phyloP scores from a whole-genome alignment of 192 early-diverging fungal species.

The Spinellus fusiger region DNA sequence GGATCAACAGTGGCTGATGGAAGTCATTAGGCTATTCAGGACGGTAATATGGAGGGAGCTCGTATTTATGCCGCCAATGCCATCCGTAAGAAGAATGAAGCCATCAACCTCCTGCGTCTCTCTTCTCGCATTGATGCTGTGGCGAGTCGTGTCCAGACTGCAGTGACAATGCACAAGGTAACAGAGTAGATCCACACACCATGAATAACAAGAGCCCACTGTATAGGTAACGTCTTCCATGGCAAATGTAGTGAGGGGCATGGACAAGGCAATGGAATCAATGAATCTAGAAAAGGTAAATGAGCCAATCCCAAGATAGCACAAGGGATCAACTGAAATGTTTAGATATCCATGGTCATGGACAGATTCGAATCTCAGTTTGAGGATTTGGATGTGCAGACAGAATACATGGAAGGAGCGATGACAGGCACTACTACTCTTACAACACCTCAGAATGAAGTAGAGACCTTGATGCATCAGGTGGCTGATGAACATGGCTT shows the following conservation, averaged over 20 bases:
- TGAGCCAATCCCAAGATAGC: not conserved
- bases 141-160: conserved; percentile 86
- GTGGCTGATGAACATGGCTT: conserved; percentile 94
- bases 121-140: conserved; percentile 91
- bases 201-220: not conserved
- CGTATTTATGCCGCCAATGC: conserved; percentile 92
- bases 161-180: conserved; percentile 84
- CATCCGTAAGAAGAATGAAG: conserved; percentile 96
- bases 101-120: conserved; percentile 81
- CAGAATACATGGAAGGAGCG: conserved; percentile 88
- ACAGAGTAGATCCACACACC: too few species aligned
- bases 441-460: conserved; percentile 81
- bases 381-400: conserved; percentile 93
- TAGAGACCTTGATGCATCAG: conserved; percentile 87
- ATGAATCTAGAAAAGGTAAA: conserved; percentile 91
- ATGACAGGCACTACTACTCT: conserved; percentile 83
- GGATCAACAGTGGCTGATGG: not conserved
- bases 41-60: conserved; percentile 88
- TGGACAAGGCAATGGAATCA: conserved; percentile 84
- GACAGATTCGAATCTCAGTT: conserved; percentile 93
- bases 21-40: conserved; percentile 75
- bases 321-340: not conserved
- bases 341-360: conserved; percentile 86
- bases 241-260: conserved; percentile 81
- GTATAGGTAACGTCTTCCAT: conserved; percentile 50